Evolutionary conservation across 176 grass and related monocot genomes (phyloP).

Genomic region (Hordeum marinum): DNA sequence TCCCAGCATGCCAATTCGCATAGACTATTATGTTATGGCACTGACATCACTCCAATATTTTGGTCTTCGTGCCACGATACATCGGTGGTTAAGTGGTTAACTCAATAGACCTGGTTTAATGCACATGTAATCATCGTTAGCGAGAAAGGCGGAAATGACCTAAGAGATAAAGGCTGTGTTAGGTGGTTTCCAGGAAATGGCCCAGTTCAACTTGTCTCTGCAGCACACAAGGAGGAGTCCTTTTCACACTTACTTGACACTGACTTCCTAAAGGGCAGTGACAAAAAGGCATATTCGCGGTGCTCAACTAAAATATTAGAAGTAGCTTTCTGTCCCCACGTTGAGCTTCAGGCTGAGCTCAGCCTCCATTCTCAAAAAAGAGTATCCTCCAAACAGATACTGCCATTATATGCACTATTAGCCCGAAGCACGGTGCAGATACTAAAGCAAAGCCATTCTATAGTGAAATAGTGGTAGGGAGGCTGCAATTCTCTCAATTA

Average conservation of each 20-base stretch:
- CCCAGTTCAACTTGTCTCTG: slow-evolving; percentile 17
- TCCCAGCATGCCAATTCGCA: neutral
- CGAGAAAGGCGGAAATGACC: slow-evolving; percentile 23
- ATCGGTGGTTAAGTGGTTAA: neutral
- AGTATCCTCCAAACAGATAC: neutral
- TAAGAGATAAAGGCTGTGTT: slow-evolving; percentile 21
- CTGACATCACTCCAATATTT: slow-evolving; percentile 13
- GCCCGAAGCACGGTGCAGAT: neutral
- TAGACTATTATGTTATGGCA: slow-evolving; percentile 1
- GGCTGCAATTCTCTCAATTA: neutral
- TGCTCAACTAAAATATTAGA: neutral
- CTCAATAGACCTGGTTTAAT: slow-evolving; percentile 15
- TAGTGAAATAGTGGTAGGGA: neutral
- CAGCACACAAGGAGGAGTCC: slow-evolving; percentile 27
- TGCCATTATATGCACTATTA: neutral
- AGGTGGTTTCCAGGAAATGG: slow-evolving; percentile 38
- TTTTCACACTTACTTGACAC: slow-evolving; percentile 23
- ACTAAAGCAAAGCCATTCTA: neutral
- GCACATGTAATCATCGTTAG: slow-evolving; percentile 12
- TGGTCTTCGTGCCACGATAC: slow-evolving; percentile 7
- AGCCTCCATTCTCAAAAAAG: neutral
- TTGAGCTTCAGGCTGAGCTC: slow-evolving; percentile 2
- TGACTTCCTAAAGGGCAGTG: slow-evolving; percentile 17
- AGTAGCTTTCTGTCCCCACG: neutral
- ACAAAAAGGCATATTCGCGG: slow-evolving; percentile 10